Evolutionary conservation across 129 eudicot species (phyloP).

Genomic region (Flaveria sonorensis): DNA sequence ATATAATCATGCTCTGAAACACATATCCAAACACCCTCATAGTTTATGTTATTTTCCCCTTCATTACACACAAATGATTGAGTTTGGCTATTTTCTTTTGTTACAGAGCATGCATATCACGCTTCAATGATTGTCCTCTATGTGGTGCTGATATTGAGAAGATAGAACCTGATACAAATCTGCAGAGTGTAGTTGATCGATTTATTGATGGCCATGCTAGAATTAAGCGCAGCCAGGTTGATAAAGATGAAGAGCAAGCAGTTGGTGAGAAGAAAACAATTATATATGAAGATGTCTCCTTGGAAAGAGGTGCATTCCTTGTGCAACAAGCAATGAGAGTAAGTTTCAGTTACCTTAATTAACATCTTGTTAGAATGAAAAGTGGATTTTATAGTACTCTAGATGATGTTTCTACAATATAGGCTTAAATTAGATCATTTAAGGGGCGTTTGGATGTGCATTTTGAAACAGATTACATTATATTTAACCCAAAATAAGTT

Average conservation of each 20-base stretch:
- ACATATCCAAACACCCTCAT: background rate
- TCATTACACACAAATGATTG: background rate
- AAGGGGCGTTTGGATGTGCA: background rate
- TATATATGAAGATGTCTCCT: conserved; percentile 86
- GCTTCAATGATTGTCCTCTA: conserved; percentile 83
- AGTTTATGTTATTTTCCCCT: background rate
- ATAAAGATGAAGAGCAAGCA: conserved; percentile 51
- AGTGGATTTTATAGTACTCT: background rate
- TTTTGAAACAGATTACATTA: background rate
- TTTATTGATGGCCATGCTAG: conserved; percentile 97
- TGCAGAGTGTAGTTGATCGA: conserved; percentile 85
- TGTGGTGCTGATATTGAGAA: conserved; percentile 97
- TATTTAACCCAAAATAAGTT: background rate
- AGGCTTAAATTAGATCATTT: background rate
- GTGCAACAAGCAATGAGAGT: conserved; percentile 99
- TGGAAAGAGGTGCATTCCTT: conserved; percentile 89
- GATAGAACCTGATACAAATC: conserved; percentile 73
- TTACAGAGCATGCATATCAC: conserved; percentile 75
- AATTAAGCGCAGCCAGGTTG: conserved; percentile 65
- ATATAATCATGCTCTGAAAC: background rate
- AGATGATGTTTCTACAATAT: background rate
- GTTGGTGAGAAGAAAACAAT: conserved; percentile 65
- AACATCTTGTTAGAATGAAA: conserved; percentile 22
- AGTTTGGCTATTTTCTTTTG: conserved; percentile 15
- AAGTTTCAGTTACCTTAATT: conserved; percentile 27